These are phyloP conservation scores for Lathyrus aphaca DNA, from an alignment of 306 rosid genomes.

Conservation along the genomic window DNA sequence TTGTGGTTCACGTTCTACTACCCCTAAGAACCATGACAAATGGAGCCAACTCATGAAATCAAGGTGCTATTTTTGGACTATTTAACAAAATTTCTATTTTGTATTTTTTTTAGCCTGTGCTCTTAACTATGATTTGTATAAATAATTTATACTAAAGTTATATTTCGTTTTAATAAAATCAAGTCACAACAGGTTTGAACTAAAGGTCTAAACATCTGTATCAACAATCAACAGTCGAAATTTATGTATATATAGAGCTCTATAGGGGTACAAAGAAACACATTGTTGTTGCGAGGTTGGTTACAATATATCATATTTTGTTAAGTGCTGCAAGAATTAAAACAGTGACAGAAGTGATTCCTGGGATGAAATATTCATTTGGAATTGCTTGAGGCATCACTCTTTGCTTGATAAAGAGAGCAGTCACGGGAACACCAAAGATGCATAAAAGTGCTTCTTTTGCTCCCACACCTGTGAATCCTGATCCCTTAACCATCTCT, in stretches of 20 bases:
- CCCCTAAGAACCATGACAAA: conserved; percentile 56
- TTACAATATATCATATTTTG: conserved; percentile 50
- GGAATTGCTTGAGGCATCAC: conserved; percentile 46
- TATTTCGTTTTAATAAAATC: not conserved
- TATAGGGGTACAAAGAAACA: not conserved
- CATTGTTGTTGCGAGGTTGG: not conserved
- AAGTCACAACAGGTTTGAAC: not conserved
- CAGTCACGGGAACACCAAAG: conserved; percentile 66
- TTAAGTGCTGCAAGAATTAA: conserved; percentile 61
- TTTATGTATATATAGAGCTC: not conserved
- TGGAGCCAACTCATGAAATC: conserved; percentile 44
- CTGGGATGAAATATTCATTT: conserved; percentile 60
- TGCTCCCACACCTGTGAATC: conserved; percentile 54
- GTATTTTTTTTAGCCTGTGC: not conserved
- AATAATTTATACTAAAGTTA: not conserved
- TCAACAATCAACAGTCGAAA: not conserved
- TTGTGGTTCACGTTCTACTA: conserved; percentile 60
- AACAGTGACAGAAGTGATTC: conserved; percentile 61
- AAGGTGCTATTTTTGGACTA: conserved; percentile 43
- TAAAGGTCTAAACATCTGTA: not conserved
- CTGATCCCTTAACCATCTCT: conserved; percentile 27
- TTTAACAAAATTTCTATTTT: conserved; percentile 34
- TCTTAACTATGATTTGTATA: not conserved
- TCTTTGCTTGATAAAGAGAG: conserved; percentile 50
- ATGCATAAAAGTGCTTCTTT: conserved; percentile 52